Base-by-base conservation (phyloP, 192 early-diverging fungal species). In the Paraglomus occultum region DNA sequence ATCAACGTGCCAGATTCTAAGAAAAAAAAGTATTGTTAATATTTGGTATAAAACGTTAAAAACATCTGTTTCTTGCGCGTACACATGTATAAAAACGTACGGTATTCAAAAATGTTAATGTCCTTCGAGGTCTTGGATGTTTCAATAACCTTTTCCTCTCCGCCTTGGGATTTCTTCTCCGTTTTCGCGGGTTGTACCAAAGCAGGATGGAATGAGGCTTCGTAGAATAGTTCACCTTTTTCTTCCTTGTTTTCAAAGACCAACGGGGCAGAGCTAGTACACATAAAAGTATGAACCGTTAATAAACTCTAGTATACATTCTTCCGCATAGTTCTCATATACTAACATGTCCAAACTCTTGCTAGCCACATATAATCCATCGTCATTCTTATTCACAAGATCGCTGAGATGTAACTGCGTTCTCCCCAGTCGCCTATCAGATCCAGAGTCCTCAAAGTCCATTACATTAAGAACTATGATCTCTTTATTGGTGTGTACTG, bases 371-470 rank as follows among this genome's bases (percentile, higher is more conserved):
- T 71, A 63, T 43, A 51, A 44, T 11, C 69, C 64, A 38, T 72
- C 72, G 40, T 73, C 65, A 17, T 61, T 46, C 48, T 74, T 44
- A 8, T 69, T 70, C 22, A 52, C 50, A n/a, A 76, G 43, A n/a
- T 64, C 39, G 1, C 64, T 49, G 0, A 74, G 17, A 17, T 7
- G 8, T n/a, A 81, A 43, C 9, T 76, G 72, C 9, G 80, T 69
- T 52, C 83, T 75, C 52, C 94, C 93, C 18, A 96, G 71, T 1
- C 81, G 78, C 74, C 88, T 89, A 75, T 95, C 88, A 74, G 87
- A 88, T 58, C 81, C 77, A n/a, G 86, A 71, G 60, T 83, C 81
- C 71, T 95, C 94, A 80, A 78, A 93, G 73, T 95, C 92, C 80
- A 83, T 89, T 22, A 89, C 77, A 68, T 90, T 84, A 18, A 95